Evolutionary conservation across 176 grass and related monocot species (phyloP), one percentile per base, ranked within the genome.

Genomic region (Oryza officinalis): DNA sequence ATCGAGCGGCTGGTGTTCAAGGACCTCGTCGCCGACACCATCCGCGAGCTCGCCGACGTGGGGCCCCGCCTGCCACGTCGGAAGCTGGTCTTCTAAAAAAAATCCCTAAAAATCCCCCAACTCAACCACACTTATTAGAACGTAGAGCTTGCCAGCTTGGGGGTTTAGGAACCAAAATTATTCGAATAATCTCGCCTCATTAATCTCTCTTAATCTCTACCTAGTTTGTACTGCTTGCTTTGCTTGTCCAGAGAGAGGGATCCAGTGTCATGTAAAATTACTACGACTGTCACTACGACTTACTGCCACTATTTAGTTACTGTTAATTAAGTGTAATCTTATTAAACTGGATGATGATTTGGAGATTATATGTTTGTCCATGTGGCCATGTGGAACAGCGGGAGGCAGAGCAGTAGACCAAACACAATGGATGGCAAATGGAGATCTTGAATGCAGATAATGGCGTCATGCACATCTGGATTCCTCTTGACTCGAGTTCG

Each of bases 1-100:
- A 91, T 99, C 43, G 97, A 99, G 80, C 87, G 93, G 78, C 79
- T 90, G 25, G 74, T 99, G 74, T 99, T 99, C 81, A 94, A 90
- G 84, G 93, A 99, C 75, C 91, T 99, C 2, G 89, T 99, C 5
- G 97, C 93, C 0, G 93, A 99, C 80, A 89, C 87, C 71, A 99
- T 99, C 89, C 85, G 82, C 31, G 87, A 92, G 82, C 97, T 99
- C 12, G 87, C 87, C 60, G 85, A 88, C 69, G 87, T 81, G 8
- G 64, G 46, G 18, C 50, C 79, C 13, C 49, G 65, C 6, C 43
- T 86, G 27, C 89, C 91, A 4, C 93, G 97, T 30, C 91, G 97
- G 77, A 99, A 92, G 71, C 93, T 99, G 49, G 85, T 94, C 15
- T 99, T 99, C 88, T 96, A 30, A 8, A 2, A 13, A 35, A 35